Evolutionary conservation across 23 red algal genomes (phyloP), one percentile per base, ranked within the genome.

Genomic region (Cyanidium caldarium): DNA sequence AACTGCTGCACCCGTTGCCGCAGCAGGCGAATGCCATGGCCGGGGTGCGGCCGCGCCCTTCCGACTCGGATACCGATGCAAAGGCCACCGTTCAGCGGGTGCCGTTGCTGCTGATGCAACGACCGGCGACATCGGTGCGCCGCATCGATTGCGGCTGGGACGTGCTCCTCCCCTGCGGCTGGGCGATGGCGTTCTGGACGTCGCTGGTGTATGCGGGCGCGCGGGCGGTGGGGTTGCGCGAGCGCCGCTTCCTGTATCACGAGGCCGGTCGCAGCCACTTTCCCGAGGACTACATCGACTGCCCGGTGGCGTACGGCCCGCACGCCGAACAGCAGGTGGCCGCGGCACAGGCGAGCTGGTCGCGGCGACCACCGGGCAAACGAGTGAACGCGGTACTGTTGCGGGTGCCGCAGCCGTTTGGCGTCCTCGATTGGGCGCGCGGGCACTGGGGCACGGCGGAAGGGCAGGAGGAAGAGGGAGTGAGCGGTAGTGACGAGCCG

Each of bases 171-270:
- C 86, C 86, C 16, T 21, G 38, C 2, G 73, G 79, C 3, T 83
- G 78, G 57, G 79, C 75, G 25, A 83, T 91, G 79, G 40, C 73
- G 15, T 73, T 91, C 30, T 91, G 86, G 86, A 40, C 38, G 39
- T 79, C 86, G 14, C 31, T 91, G 16, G 68, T 82, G 44, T 79
- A 72, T 70, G 77, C 86, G 17, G 82, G 77, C 26, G 86, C 75
- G 30, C 44, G 57, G 23, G 46, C 72, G 34, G 85, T 78, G 37
- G 83, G 83, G 68, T 46, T 66, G 42, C 75, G 79, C 33, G 83
- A 87, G 66, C 29, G 76, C 20, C 76, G 61, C n/a, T 36, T 34
- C 39, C 40, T 72, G 41, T 66, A 72, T 61, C 51, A 61, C 23
- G 51, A 61, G 31, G 19, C 51, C n/a, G 51, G 51, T 5, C 51